Base-by-base conservation (phyloP, 129 eudicot genomes). In the Smallanthus sonchifolius region DNA sequence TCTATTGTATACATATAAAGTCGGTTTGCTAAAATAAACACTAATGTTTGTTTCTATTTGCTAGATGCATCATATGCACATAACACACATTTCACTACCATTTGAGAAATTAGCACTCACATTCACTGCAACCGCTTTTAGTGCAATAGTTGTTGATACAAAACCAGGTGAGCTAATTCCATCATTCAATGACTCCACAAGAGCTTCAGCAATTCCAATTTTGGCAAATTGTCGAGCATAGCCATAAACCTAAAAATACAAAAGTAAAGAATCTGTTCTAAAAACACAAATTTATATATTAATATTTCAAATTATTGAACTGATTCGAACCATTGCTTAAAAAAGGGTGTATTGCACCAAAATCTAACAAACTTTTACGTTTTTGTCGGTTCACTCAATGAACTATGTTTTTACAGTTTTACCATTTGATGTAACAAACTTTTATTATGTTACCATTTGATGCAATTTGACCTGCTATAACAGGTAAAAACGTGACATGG, bases 161-260 rank as follows among this genome's bases (percentile, higher is more conserved):
- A 95, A 67, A 73, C 86, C 77, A 42, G 96, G 85, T 15, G 95
- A 85, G 69, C 75, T 84, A 61, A 88, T 51, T 15, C 96, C 96
- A 69, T 83, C 90, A 4, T 65, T 72, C 42, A 95, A 97, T 52
- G 95, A 88, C 68, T 83, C 80, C 69, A 80, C 96, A 69, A 95
- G 96, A 80, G 83, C 91, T 60, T 91, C 92, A 67, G 88, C 84
- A 72, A 91, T 82, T 84, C 99, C 99, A 77, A 73, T 45, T 83
- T 95, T 86, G 6, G 97, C 92, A 85, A 95, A 95, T 75, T 63
- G 81, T 60, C 99, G 85, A 64, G 99, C 99, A 87, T 95, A 95
- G 9, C 97, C 97, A 84, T 77, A 88, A 63, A 95, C 99, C 99
- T 95, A 84, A 17, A 81, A 62, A 72, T 32, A 54, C 69, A 49